Evolutionary conservation across 768 basidiomycete genomes (phyloP).

Genomic region (Russula lepida): DNA sequence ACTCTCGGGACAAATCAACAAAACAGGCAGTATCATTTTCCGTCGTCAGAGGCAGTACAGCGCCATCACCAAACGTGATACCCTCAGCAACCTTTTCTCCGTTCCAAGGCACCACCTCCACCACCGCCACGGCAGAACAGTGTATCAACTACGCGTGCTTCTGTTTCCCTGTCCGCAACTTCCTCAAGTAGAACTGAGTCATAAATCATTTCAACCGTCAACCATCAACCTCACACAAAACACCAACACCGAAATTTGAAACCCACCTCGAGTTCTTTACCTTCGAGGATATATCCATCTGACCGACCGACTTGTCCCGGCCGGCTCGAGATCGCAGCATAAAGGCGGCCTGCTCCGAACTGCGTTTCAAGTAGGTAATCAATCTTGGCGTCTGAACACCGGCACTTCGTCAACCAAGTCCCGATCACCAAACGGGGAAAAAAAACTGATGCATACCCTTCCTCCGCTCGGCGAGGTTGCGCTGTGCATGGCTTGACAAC

Average conservation of each 20-base stretch:
- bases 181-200: constrained; percentile 84
- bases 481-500: constrained; percentile 85
- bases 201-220: too few relatives aligned
- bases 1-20: background rate
- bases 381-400: constrained; percentile 68
- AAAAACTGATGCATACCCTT: constrained; percentile 48
- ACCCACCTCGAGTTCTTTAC: constrained; percentile 92
- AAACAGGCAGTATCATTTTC: background rate
- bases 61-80: background rate
- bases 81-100: background rate
- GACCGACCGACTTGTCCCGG: constrained; percentile 95
- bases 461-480: constrained; percentile 81
- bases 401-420: constrained; percentile 5
- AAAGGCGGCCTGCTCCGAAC: constrained; percentile 91
- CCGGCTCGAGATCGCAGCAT: constrained; percentile 87
- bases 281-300: constrained; percentile 97
- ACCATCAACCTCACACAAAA: background rate
- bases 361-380: constrained; percentile 84
- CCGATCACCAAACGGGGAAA: background rate
- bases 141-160: constrained; percentile 60
- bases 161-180: constrained; percentile 88
- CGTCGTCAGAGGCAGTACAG: background rate
- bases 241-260: background rate
- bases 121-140: background rate
- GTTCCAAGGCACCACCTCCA: background rate